Evolutionary conservation across 257 asterid genomes (phyloP).

Genomic region (Solanum dulcamara): DNA sequence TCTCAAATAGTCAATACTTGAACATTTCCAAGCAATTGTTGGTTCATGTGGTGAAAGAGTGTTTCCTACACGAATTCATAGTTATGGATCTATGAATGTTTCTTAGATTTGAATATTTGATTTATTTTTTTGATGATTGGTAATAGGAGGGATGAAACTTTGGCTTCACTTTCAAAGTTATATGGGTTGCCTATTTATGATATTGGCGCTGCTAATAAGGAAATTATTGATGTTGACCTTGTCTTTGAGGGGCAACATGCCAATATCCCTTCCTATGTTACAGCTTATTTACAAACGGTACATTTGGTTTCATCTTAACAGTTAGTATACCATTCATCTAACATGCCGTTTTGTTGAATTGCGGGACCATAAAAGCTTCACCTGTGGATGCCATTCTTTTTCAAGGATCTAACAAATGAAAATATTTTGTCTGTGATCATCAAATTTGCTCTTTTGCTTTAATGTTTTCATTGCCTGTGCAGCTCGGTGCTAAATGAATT

Average conservation of each 20-base stretch:
- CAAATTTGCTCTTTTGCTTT: too few relatives aligned
- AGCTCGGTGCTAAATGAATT: background rate
- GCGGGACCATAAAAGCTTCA: background rate
- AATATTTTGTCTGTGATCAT: too few relatives aligned
- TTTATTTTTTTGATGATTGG: background rate
- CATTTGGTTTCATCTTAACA: background rate
- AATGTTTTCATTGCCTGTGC: background rate
- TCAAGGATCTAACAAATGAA: too few relatives aligned
- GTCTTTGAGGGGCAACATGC: constrained; percentile 17
- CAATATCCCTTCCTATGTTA: constrained; percentile 3
- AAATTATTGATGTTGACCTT: constrained; percentile 25
- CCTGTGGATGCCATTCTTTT: too few relatives aligned
- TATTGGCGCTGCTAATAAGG: constrained; percentile 35
- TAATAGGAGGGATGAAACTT: constrained; percentile 36
- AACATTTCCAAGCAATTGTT: constrained; percentile 15
- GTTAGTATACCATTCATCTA: background rate
- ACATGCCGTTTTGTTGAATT: background rate
- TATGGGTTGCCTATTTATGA: constrained; percentile 35
- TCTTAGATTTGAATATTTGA: background rate
- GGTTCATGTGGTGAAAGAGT: constrained; percentile 59
- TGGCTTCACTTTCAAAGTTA: constrained; percentile 34
- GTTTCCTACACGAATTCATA: background rate
- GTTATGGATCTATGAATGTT: background rate
- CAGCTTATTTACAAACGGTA: background rate
- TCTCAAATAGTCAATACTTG: constrained; percentile 22